Percentiles rank a stretch among this genome's conserved stretches.
Evolutionary conservation across 2,329 filamentous ascomycete species (phyloP).

Genomic region (Chrysoporthe austroafricana): DNA sequence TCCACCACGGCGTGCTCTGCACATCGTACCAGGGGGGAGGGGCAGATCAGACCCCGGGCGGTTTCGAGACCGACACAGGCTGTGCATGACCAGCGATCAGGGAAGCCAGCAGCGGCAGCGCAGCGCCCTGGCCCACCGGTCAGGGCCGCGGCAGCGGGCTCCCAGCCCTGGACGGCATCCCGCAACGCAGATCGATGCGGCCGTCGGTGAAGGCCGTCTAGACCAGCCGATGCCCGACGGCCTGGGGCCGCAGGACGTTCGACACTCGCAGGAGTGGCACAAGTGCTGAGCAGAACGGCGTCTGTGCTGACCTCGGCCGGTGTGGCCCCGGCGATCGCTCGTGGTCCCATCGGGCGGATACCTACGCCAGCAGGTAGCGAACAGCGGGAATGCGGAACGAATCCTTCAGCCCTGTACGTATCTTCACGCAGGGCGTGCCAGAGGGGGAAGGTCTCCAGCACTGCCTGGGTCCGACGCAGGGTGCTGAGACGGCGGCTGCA

Average conservation of each 20-base stretch:
- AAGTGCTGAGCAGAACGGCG: neutral
- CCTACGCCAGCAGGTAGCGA: neutral
- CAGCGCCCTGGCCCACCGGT: no score
- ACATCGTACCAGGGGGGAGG: neutral
- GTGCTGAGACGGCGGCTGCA: constrained; percentile 4
- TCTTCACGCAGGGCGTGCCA: neutral
- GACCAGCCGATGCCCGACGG: neutral
- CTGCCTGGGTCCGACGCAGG: neutral
- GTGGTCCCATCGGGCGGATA: neutral
- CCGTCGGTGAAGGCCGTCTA: neutral
- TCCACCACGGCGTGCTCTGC: neutral
- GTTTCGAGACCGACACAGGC: neutral
- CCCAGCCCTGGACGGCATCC: neutral
- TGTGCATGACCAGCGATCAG: neutral
- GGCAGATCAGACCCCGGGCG: neutral
- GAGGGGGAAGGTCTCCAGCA: neutral
- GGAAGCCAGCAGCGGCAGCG: neutral
- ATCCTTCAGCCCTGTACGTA: constrained; percentile 2
- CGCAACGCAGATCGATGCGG: constrained; percentile 3
- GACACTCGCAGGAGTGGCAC: neutral
- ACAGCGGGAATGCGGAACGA: constrained; percentile 5
- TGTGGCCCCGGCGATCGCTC: neutral
- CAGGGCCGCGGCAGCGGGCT: neutral
- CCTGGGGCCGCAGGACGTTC: neutral
- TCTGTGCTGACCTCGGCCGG: neutral